Conservation (phyloP, 164 flowering plant genomes). For the Magnolia officinalis region DNA sequence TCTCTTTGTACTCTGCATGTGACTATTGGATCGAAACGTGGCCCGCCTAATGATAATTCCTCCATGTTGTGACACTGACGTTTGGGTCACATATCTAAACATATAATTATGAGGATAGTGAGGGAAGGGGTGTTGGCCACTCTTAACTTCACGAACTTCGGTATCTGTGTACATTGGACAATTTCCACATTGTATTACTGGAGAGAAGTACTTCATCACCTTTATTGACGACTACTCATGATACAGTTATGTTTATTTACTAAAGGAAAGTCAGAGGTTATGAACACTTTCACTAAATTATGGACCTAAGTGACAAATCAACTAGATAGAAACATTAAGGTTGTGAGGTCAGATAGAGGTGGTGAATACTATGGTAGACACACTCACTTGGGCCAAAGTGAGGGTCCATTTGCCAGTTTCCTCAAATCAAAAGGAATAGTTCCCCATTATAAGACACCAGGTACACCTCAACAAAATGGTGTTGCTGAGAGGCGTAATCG, state of each 20-base stretch:
- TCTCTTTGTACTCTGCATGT: neutral
- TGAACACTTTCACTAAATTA: neutral
- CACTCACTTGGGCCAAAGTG: neutral
- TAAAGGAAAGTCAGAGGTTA: neutral
- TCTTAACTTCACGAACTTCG: neutral
- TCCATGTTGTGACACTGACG: neutral
- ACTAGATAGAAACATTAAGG: neutral
- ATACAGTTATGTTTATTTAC: neutral
- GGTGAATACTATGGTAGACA: too few species aligned
- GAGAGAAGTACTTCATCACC: too few species aligned
- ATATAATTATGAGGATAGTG: conserved; percentile 1
- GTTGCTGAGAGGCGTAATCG: conserved; percentile 3
- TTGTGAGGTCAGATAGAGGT: too few species aligned
- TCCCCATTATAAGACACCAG: neutral
- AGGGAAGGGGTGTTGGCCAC: neutral
- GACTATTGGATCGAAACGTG: neutral
- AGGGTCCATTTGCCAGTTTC: neutral
- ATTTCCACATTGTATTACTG: neutral
- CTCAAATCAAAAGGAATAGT: neutral
- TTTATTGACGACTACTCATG: too few species aligned
- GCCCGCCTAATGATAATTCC: neutral
- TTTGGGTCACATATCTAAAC: conserved; percentile 5
- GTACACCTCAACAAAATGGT: neutral
- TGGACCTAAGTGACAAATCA: neutral
- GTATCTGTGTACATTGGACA: neutral